phyloP scores from a whole-genome alignment of 2,329 filamentous ascomycete species.

The Penicillium sp. region DNA sequence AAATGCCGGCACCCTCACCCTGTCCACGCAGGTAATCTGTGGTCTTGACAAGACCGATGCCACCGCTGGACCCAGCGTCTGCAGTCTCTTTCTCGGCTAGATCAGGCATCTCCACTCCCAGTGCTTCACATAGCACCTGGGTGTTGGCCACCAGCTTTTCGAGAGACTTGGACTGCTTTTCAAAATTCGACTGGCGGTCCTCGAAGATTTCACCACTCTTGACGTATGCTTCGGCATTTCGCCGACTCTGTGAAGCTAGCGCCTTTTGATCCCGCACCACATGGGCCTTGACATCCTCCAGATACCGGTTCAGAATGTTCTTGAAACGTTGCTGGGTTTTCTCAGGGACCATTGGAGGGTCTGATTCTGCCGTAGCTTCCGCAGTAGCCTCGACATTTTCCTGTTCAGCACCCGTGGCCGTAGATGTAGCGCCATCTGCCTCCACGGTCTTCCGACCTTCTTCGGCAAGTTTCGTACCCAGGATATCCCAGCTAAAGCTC shows the following conservation, averaged over 20 bases:
- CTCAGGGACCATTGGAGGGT: conserved; percentile 66
- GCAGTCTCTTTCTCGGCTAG: conserved; percentile 74
- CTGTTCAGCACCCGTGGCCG: conserved; percentile 43
- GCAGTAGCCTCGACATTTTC: conserved; percentile 43
- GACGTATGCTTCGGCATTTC: conserved; percentile 96
- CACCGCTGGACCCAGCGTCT: conserved; percentile 60
- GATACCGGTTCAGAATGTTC: conserved; percentile 78
- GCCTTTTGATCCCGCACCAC: conserved; percentile 87
- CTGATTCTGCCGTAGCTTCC: conserved; percentile 48
- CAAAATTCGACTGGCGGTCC: conserved; percentile 90
- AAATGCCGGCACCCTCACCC: conserved; percentile 86
- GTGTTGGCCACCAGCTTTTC: conserved; percentile 87
- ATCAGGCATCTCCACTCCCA: conserved; percentile 90
- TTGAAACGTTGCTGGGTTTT: conserved; percentile 81
- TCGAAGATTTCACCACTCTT: conserved; percentile 98
- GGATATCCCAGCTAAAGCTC: conserved; percentile 89
- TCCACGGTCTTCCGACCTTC: conserved; percentile 80
- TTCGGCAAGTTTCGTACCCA: conserved; percentile 67
- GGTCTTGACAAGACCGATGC: conserved; percentile 88
- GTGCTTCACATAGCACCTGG: conserved; percentile 79
- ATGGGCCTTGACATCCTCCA: conserved; percentile 87
- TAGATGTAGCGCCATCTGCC: conserved; percentile 63
- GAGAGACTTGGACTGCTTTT: conserved; percentile 86
- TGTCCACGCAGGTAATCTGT: conserved; percentile 88
- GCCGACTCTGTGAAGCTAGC: conserved; percentile 76